Evolutionary conservation across 2,329 filamentous ascomycete genomes (phyloP), one percentile per base, ranked within the genome.

Genomic region (Neofusicoccum sp.): DNA sequence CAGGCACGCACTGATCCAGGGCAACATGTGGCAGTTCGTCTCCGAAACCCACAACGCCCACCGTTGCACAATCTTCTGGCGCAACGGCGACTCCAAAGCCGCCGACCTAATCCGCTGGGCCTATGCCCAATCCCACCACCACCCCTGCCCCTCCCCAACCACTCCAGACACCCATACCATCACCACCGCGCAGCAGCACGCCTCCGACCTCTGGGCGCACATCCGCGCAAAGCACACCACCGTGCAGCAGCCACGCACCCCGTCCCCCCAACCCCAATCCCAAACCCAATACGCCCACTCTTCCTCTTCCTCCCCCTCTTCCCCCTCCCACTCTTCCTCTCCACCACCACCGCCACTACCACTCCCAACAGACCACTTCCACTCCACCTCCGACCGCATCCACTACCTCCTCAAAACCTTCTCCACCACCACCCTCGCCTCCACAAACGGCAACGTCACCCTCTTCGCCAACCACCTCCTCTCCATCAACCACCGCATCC

Each of bases 1-100:
- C 52, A 28, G 52, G 9, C 11, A 43, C 39, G 52, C 52, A 16
- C 28, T 56, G 37, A 6, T 44, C 6, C 2, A 33, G 3, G 28
- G 22, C 37, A 44, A 44, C 14, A 56, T 56, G 52, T 56, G 28
- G 28, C 33, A 44, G 52, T 56, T 56, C 14, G 52, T 56, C 52
- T 37, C 43, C 37, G 39, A 39, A 37, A 44, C 52, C 29, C 52
- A 56, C 11, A 14, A 22, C 28, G 28, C 1, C 11, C 52, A 56
- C 39, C 31, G 52, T 39, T 6, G 12, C 12, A 44, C 52, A 11
- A 22, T n/a, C 52, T 56, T 56, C 37, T 44, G 37, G 11, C 52
- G 52, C 52, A 44, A 11, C 8, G 52, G 16, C 28, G 52, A 56
- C 22, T n/a, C 4, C 52, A 56, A 34, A 14, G 44, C 52, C 0